A percentile compares a stretch with the other conserved stretches of the same genome.
Conservation (phyloP, 495 filamentous ascomycete species). For the Massariosphaeria phaeospora region DNA sequence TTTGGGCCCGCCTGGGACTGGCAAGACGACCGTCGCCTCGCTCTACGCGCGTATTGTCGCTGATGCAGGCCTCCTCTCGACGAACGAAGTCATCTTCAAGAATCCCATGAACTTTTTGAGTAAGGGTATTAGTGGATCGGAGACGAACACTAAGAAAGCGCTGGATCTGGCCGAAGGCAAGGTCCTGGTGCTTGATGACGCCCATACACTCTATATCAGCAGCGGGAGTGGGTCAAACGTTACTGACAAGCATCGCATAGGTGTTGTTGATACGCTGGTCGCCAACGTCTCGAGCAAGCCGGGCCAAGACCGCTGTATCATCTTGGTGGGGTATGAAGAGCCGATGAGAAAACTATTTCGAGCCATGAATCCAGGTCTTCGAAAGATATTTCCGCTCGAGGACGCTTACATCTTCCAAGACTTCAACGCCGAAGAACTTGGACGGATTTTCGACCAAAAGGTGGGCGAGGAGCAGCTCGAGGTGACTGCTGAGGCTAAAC, state of each 20-base stretch:
- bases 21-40: constrained; percentile 70
- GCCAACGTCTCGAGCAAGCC: constrained; percentile 10
- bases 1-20: constrained; percentile 63
- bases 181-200: constrained; percentile 35
- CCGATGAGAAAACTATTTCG: constrained; percentile 10
- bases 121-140: constrained; percentile 24
- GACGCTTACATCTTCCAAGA: constrained; percentile 15
- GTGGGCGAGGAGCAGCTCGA: constrained; percentile 1
- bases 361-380: constrained; percentile 17
- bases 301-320: constrained; percentile 14
- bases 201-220: constrained; percentile 27
- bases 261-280: constrained; percentile 27
- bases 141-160: constrained; percentile 28
- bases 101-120: constrained; percentile 33
- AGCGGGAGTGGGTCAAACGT: not conserved
- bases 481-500: constrained; percentile 10
- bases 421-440: constrained; percentile 1
- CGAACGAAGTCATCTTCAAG: constrained; percentile 31
- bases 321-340: constrained; percentile 22
- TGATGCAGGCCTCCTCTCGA: constrained; percentile 29
- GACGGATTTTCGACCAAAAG: constrained; percentile 11
- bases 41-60: constrained; percentile 44
- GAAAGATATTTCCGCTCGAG: constrained; percentile 18
- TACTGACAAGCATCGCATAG: constrained; percentile 10
- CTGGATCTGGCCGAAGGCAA: constrained; percentile 27